These are phyloP conservation scores for Solanum peruvianum DNA, from an alignment of 257 asterid genomes.

Conservation along the genomic window DNA sequence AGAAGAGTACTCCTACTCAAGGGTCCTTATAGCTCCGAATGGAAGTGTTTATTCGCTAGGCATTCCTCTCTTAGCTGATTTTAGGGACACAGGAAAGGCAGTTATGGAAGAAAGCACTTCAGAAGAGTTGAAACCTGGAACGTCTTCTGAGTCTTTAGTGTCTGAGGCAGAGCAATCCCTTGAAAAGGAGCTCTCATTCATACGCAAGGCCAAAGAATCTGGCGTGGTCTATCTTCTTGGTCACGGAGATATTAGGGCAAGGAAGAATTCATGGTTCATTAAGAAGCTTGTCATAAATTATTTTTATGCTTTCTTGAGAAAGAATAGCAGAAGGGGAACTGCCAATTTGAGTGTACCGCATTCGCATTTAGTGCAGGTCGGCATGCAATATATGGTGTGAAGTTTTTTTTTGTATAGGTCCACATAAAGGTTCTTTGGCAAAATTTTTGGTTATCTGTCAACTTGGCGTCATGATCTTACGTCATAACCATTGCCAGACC, in stretches of 20 bases:
- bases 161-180: constrained; percentile 64
- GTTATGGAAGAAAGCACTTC: constrained; percentile 33
- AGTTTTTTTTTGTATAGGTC: not conserved
- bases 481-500: not conserved
- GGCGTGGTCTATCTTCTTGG: constrained; percentile 96
- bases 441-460: not conserved
- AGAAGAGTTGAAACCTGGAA: constrained; percentile 30
- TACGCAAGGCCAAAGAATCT: constrained; percentile 70
- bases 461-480: not conserved
- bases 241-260: constrained; percentile 81
- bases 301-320: constrained; percentile 83
- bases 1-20: constrained; percentile 48
- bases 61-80: constrained; percentile 73
- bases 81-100: constrained; percentile 39
- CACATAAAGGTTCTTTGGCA: not conserved
- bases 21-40: constrained; percentile 73
- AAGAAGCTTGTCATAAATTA: constrained; percentile 88
- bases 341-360: constrained; percentile 91
- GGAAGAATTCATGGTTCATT: constrained; percentile 86
- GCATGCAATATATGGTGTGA: constrained; percentile 91
- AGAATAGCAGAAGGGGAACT: constrained; percentile 76
- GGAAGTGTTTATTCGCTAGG: constrained; percentile 87
- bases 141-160: constrained; percentile 18
- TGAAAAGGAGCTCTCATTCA: constrained; percentile 82
- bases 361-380: constrained; percentile 79